These are phyloP conservation scores for Colletotrichum sp. DNA, from an alignment of 2,329 filamentous ascomycete species.

Conservation along the genomic window DNA sequence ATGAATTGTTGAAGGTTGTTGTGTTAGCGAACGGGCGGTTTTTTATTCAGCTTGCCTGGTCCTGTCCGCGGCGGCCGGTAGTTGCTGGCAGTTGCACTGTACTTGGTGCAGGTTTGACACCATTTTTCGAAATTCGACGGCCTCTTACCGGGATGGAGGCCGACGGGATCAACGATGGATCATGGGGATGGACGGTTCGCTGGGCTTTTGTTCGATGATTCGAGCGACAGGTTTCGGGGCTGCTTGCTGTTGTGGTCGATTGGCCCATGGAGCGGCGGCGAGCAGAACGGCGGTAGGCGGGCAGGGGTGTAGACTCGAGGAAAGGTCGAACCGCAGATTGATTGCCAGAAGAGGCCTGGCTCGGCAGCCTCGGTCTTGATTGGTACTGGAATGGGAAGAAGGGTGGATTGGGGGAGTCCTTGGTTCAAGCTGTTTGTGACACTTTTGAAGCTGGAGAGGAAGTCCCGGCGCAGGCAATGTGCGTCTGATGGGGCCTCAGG, in stretches of 20 bases:
- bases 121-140: neutral
- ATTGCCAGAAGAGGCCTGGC: conserved; percentile 17
- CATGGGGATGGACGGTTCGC: neutral
- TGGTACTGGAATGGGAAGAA: neutral
- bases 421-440: neutral
- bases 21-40: neutral
- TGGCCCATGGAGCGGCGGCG: neutral
- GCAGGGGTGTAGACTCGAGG: neutral
- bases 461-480: neutral
- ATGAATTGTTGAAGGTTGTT: neutral
- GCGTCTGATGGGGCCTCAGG: neutral
- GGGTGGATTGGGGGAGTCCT: conserved; percentile 9
- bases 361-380: conserved; percentile 6
- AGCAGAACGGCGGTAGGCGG: neutral
- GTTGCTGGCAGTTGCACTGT: neutral
- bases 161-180: neutral
- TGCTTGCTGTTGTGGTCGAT: neutral
- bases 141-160: neutral
- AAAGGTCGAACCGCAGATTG: conserved; percentile 18
- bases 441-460: conserved; percentile 4
- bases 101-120: neutral
- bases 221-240: conserved; percentile 2
- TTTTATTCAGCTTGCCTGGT: neutral
- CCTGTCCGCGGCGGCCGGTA: neutral
- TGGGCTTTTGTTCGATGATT: neutral